Conservation (phyloP, 805 yeast species). For the Teunomyces cretensis region DNA sequence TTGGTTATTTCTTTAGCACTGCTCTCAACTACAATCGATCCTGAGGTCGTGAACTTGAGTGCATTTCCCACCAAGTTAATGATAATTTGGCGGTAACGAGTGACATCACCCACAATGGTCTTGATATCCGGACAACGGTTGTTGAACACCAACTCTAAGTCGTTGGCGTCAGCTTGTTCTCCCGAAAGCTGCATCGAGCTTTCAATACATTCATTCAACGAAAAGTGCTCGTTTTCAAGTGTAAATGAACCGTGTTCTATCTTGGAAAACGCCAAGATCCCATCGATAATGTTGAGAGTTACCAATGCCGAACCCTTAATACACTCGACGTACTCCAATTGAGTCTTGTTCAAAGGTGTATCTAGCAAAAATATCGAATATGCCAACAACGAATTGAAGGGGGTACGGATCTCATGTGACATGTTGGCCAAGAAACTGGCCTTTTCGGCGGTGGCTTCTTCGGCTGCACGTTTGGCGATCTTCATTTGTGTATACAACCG, state of each 20-base stretch:
- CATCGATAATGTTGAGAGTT: conserved; percentile 52
- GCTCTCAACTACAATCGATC: conserved; percentile 41
- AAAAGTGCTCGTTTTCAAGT: conserved; percentile 44
- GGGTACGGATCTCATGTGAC: conserved; percentile 60
- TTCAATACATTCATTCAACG: conserved; percentile 44
- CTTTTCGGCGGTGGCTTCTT: conserved; percentile 54
- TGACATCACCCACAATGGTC: conserved; percentile 46
- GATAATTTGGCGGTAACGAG: conserved; percentile 49
- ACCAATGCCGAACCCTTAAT: conserved; percentile 51
- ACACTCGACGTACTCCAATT: conserved; percentile 52
- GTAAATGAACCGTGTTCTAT: conserved; percentile 55
- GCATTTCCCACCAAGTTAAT: conserved; percentile 56
- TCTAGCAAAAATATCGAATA: conserved; percentile 51
- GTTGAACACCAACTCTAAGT: conserved; percentile 45
- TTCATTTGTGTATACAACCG: conserved; percentile 48
- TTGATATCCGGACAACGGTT: conserved; percentile 41
- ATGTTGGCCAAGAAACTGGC: conserved; percentile 53
- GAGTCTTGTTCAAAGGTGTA: conserved; percentile 43
- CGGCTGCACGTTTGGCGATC: conserved; percentile 42
- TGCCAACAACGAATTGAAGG: conserved; percentile 51
- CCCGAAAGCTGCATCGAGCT: conserved; percentile 49
- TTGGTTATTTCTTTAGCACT: conserved; percentile 25
- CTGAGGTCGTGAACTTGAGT: conserved; percentile 48
- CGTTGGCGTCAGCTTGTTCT: conserved; percentile 42
- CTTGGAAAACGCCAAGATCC: conserved; percentile 53